phyloP scores from a whole-genome alignment of 495 filamentous ascomycete genomes.

The Paragyromitra xinjiangensis region DNA sequence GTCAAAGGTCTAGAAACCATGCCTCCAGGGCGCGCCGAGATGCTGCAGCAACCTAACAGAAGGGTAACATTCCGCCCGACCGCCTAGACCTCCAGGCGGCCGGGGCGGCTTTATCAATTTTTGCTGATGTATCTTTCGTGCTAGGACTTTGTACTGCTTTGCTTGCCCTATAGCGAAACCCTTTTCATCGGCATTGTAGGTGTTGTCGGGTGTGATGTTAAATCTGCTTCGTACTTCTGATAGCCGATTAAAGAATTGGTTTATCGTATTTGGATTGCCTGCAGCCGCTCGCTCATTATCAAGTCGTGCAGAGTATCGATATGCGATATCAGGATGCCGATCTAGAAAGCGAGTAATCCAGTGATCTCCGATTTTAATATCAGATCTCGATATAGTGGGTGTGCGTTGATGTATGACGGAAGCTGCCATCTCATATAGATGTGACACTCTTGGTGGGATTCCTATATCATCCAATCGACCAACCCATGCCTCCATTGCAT shows the following conservation, averaged over 20 bases:
- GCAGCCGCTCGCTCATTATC: slow-evolving; percentile 24
- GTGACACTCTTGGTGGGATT: no score
- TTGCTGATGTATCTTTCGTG: no score
- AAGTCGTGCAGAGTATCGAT: slow-evolving; percentile 9
- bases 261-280: slow-evolving; percentile 2
- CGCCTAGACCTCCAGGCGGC: no score
- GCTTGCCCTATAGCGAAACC: slow-evolving; percentile 1
- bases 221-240: background rate
- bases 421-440: background rate
- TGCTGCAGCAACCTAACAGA: no score
- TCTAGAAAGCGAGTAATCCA: slow-evolving; percentile 29
- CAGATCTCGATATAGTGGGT: background rate
- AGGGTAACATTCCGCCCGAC: no score
- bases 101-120: no score
- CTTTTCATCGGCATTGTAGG: slow-evolving; percentile 23
- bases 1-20: no score
- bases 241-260: slow-evolving; percentile 26
- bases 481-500: no score
- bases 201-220: background rate
- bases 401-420: background rate
- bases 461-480: no score
- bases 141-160: slow-evolving; percentile 18
- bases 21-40: no score
- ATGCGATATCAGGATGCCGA: slow-evolving; percentile 11
- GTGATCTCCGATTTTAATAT: slow-evolving; percentile 8